Evolutionary conservation across 192 early-diverging fungal genomes (phyloP).

Genomic region (Umbelopsis sp.): DNA sequence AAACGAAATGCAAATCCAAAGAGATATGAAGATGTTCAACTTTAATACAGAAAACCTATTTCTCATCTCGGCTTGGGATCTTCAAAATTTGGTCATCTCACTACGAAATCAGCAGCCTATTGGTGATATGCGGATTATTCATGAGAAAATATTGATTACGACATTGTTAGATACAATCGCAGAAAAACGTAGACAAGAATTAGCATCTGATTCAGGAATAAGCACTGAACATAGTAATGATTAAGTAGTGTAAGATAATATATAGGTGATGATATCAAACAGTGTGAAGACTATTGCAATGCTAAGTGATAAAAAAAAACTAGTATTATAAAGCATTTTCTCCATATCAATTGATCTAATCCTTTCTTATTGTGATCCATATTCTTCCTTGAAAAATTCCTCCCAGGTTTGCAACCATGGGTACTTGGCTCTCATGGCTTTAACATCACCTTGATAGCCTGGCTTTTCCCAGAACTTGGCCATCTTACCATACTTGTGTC

Average conservation of each 20-base stretch:
- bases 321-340: neutral
- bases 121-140: conserved; percentile 12
- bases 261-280: neutral
- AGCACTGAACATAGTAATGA: neutral
- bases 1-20: conserved; percentile 19
- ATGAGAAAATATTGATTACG: conserved; percentile 3
- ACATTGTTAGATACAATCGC: conserved; percentile 12
- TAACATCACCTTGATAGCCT: conserved; percentile 8
- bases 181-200: conserved; percentile 15
- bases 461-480: conserved; percentile 8
- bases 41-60: conserved; percentile 19
- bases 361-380: neutral
- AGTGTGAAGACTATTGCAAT: neutral
- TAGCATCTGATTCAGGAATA: conserved; percentile 4
- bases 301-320: too few relatives aligned
- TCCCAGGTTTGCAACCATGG: conserved; percentile 24
- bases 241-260: neutral
- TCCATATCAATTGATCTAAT: neutral
- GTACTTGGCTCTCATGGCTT: neutral
- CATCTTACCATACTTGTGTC: neutral
- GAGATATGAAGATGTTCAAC: conserved; percentile 16
- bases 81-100: conserved; percentile 26
- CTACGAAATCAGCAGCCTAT: conserved; percentile 9
- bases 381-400: neutral
- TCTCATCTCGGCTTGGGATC: conserved; percentile 20